phyloP scores from a whole-genome alignment of 257 asterid genomes.

The Orobanche coerulescens region DNA sequence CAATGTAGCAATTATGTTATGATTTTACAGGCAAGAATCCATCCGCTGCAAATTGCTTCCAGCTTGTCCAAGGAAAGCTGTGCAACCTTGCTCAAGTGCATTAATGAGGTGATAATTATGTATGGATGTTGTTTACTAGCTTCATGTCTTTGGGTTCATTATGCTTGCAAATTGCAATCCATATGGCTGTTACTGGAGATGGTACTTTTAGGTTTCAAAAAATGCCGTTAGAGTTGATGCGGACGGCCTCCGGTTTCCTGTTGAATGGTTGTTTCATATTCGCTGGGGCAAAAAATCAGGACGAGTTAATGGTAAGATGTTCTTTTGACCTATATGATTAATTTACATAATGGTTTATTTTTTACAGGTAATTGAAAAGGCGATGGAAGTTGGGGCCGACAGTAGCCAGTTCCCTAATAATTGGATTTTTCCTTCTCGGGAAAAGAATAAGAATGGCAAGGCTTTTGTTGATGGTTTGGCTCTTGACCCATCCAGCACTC shows the following conservation, averaged over 20 bases:
- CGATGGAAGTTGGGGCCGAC: slow-evolving; percentile 88
- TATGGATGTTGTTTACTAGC: slow-evolving; percentile 10
- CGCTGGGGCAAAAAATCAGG: slow-evolving; percentile 99
- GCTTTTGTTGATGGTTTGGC: slow-evolving; percentile 94
- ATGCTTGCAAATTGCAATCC: slow-evolving; percentile 21
- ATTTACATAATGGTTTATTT: slow-evolving; percentile 40
- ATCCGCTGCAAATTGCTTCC: slow-evolving; percentile 73
- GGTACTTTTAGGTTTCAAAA: slow-evolving; percentile 61
- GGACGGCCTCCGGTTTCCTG: slow-evolving; percentile 77
- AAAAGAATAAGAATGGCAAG: slow-evolving; percentile 90
- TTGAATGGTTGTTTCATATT: slow-evolving; percentile 86
- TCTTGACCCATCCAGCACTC: slow-evolving; percentile 43
- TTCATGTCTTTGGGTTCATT: slow-evolving; percentile 12
- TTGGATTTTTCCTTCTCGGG: slow-evolving; percentile 96
- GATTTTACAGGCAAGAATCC: slow-evolving; percentile 73
- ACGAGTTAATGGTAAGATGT: slow-evolving; percentile 74
- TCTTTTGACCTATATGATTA: slow-evolving; percentile 18
- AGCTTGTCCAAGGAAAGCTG: slow-evolving; percentile 70
- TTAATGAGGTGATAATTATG: slow-evolving; percentile 55
- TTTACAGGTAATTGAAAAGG: slow-evolving; percentile 78
- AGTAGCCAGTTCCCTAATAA: slow-evolving; percentile 81
- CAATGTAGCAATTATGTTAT: slow-evolving; percentile 5
- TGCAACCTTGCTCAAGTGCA: slow-evolving; percentile 65
- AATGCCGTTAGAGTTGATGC: slow-evolving; percentile 86
- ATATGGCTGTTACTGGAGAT: slow-evolving; percentile 41